Evolutionary conservation across 352 stramenopile species (phyloP).

Genomic region (Thraustochytrium striatum): DNA sequence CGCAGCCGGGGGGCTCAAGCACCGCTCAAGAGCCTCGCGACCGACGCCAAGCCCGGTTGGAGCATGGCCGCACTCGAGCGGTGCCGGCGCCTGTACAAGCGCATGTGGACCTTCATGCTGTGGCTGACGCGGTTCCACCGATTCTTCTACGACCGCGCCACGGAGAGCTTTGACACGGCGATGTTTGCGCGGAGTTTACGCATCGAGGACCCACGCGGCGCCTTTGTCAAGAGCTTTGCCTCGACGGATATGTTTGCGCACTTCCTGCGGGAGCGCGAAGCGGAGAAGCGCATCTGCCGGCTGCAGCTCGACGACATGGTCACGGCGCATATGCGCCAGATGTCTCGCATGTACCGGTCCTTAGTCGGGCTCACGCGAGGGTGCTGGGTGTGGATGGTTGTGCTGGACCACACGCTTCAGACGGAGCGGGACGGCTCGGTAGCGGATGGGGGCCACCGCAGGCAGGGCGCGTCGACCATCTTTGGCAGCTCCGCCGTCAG

Average conservation of each 20-base stretch:
- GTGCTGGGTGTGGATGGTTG: conserved; percentile 44
- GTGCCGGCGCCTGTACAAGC: conserved; percentile 12
- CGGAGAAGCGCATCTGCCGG: not conserved
- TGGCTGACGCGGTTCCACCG: conserved; percentile 31
- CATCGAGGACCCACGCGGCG: conserved; percentile 15
- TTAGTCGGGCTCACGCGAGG: conserved; percentile 32
- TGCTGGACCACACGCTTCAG: conserved; percentile 36
- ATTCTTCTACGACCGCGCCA: conserved; percentile 20
- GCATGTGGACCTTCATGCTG: not conserved
- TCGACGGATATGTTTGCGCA: conserved; percentile 3
- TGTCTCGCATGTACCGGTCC: conserved; percentile 1
- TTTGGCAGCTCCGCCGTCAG: conserved; percentile 23
- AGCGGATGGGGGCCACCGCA: no score
- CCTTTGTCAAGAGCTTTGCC: conserved; percentile 19
- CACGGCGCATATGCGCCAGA: not conserved
- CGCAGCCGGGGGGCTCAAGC: not conserved
- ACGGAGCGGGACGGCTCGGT: not conserved
- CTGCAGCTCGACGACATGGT: conserved; percentile 21
- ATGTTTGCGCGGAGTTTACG: conserved; percentile 14
- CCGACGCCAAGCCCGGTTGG: conserved; percentile 1
- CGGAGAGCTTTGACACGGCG: conserved; percentile 8
- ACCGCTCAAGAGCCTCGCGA: not conserved
- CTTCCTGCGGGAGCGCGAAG: conserved; percentile 23
- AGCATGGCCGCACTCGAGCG: not conserved
- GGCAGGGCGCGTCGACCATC: no score